phyloP scores from a whole-genome alignment of 495 filamentous ascomycete genomes.

The Hyaloscypha hepaticicola region DNA sequence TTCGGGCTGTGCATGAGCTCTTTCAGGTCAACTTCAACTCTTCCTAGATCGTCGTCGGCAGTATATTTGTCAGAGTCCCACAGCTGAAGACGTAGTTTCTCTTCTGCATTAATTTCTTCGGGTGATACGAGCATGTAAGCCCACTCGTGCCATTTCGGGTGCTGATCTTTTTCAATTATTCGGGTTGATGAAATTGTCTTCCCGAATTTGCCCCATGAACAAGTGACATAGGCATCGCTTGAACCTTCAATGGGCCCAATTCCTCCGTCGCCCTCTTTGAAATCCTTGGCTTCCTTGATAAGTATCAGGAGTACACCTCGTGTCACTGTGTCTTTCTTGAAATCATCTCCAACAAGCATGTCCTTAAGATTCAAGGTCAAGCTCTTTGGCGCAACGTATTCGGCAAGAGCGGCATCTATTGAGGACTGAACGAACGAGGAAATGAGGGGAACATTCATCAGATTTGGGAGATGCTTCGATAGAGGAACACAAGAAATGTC shows the following conservation, averaged over 20 bases:
- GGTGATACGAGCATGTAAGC: constrained; percentile 62
- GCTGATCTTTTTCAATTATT: constrained; percentile 60
- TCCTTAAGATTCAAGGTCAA: constrained; percentile 69
- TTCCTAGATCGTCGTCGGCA: constrained; percentile 71
- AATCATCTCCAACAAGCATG: constrained; percentile 73
- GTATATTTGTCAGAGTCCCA: constrained; percentile 69
- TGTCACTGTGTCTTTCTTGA: constrained; percentile 67
- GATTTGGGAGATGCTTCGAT: constrained; percentile 61
- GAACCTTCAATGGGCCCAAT: constrained; percentile 56
- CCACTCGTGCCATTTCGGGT: constrained; percentile 69
- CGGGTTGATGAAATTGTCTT: constrained; percentile 64
- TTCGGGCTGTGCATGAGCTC: constrained; percentile 55
- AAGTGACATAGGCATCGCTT: constrained; percentile 66
- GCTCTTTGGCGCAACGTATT: constrained; percentile 73
- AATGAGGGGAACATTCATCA: constrained; percentile 71
- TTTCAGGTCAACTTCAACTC: constrained; percentile 65
- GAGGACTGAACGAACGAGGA: constrained; percentile 71
- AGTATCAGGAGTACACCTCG: constrained; percentile 63
- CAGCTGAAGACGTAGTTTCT: constrained; percentile 62
- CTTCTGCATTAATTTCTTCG: constrained; percentile 70
- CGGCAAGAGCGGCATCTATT: constrained; percentile 65
- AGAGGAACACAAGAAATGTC: constrained; percentile 66
- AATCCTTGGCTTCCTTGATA: constrained; percentile 60
- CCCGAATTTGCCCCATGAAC: constrained; percentile 74
- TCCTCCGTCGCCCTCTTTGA: constrained; percentile 65